Percentiles rank a stretch among this genome's conserved stretches.
Conservation (phyloP, 2,329 filamentous ascomycete species). For the Xylaria polymorpha region DNA sequence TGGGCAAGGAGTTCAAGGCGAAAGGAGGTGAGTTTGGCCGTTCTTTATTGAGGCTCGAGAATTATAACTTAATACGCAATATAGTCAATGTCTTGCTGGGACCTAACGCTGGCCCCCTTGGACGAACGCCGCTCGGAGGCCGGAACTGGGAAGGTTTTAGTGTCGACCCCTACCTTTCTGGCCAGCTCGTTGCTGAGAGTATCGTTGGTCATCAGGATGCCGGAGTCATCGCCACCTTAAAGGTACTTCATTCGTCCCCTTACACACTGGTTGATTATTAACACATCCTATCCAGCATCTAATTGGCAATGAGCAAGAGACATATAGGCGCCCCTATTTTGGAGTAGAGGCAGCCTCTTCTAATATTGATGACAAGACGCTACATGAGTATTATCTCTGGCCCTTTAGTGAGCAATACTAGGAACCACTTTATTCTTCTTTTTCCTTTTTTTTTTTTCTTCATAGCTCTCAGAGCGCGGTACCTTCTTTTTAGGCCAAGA, state of each 20-base stretch:
- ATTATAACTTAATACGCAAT: slow-evolving; percentile 20
- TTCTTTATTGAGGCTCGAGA: neutral
- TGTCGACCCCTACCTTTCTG: slow-evolving; percentile 77
- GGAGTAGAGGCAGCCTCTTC: slow-evolving; percentile 66
- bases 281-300: slow-evolving; percentile 60
- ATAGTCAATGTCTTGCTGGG: slow-evolving; percentile 70
- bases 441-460: no score
- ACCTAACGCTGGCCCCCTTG: slow-evolving; percentile 76
- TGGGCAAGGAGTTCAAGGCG: slow-evolving; percentile 67
- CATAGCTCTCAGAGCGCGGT: no score
- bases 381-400: slow-evolving; percentile 75
- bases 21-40: slow-evolving; percentile 56
- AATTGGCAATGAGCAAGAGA: slow-evolving; percentile 72
- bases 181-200: slow-evolving; percentile 76
- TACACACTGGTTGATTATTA: slow-evolving; percentile 18
- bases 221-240: slow-evolving; percentile 82
- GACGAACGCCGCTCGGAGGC: slow-evolving; percentile 74
- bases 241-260: slow-evolving; percentile 49
- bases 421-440: no score
- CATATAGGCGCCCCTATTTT: slow-evolving; percentile 56
- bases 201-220: slow-evolving; percentile 80
- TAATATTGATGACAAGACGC: slow-evolving; percentile 72
- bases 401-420: slow-evolving; percentile 58
- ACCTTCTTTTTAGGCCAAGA: no score
- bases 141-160: slow-evolving; percentile 74